Evolutionary conservation across 2,329 filamentous ascomycete genomes (phyloP), one percentile per base, ranked within the genome.

Genomic region (Cordyceps sp.): DNA sequence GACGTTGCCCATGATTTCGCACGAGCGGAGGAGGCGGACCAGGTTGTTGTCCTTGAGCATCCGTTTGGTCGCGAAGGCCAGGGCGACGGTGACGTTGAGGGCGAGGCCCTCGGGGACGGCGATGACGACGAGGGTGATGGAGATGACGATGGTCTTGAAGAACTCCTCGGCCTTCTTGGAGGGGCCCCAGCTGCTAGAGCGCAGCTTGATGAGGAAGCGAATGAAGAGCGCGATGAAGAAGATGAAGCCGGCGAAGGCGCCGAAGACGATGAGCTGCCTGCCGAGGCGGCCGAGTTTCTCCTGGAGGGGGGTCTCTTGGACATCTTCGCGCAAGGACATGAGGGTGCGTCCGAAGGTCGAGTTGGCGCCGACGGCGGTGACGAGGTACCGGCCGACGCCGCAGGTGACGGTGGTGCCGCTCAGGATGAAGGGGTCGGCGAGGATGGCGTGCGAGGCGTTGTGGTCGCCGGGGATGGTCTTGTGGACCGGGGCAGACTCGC

Each of bases 401-500:
- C 84, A 78, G 0, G 73, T 73, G 10, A 88, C 73, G 42, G 83
- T 84, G 3, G 77, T 77, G 29, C 81, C 81, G 16, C 79, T 86
- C 4, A 86, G 61, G 38, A 88, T 84, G 51, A 88, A 88, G 0
- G 81, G 81, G 42, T 86, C 81, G 38, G 78, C 58, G 7, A 39
- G 36, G 3, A 33, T 30, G 45, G 65, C 64, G 22, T 77, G 54
- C 13, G 61, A 61, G 4, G 71, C 64, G 22, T 63, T 63, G 47
- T 67, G 75, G 15, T 79, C 74, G 19, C 73, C 68, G 3, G 65
- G 42, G 3, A 47, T 43, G 2, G 59, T 65, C 53, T 86, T 86
- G 44, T 70, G 74, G 21, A 85, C 58, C 8, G 82, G 52, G 38
- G 81, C 77, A 1, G 78, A 82, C 54, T 85, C 80, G 37, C 79